Percentiles rank a stretch among this genome's conserved stretches.
These are phyloP conservation scores for Malassezia sympodialis DNA, from an alignment of 1,284 basidiomycete species.

Conservation along the genomic window DNA sequence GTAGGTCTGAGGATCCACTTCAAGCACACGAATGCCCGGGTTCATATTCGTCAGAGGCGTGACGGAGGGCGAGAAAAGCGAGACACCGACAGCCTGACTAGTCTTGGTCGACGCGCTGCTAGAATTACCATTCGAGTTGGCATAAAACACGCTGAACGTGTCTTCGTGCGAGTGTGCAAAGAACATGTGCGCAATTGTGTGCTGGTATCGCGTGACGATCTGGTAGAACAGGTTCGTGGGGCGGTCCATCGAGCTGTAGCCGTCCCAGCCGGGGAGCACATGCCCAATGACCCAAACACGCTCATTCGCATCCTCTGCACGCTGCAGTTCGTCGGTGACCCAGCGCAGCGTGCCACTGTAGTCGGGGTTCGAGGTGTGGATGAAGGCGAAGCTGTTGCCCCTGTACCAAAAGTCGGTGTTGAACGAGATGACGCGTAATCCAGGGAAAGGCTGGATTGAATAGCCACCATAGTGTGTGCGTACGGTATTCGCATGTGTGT, in stretches of 20 bases:
- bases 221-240: conserved; percentile 35
- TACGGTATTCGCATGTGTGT: conserved; percentile 56
- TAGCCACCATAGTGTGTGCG: conserved; percentile 65
- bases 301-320: conserved; percentile 29
- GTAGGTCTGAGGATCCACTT: conserved; percentile 58
- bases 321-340: conserved; percentile 65
- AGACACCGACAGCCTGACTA: conserved; percentile 48
- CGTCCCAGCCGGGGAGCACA: conserved; percentile 62
- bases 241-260: conserved; percentile 56
- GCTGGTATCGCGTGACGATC: conserved; percentile 64
- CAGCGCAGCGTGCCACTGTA: conserved; percentile 65
- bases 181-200: conserved; percentile 70
- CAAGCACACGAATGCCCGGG: conserved; percentile 67
- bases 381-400: conserved; percentile 61
- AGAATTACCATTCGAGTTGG: conserved; percentile 56
- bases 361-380: conserved; percentile 64
- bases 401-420: conserved; percentile 57
- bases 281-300: conserved; percentile 68
- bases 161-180: conserved; percentile 75
- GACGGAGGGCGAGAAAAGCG: conserved; percentile 58
- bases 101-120: conserved; percentile 1
- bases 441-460: conserved; percentile 60
- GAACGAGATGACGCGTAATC: conserved; percentile 62
- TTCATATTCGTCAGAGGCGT: conserved; percentile 66
- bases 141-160: conserved; percentile 67